Base-by-base conservation (phyloP, 2,329 filamentous ascomycete species). In the Xylariaceae sp. region DNA sequence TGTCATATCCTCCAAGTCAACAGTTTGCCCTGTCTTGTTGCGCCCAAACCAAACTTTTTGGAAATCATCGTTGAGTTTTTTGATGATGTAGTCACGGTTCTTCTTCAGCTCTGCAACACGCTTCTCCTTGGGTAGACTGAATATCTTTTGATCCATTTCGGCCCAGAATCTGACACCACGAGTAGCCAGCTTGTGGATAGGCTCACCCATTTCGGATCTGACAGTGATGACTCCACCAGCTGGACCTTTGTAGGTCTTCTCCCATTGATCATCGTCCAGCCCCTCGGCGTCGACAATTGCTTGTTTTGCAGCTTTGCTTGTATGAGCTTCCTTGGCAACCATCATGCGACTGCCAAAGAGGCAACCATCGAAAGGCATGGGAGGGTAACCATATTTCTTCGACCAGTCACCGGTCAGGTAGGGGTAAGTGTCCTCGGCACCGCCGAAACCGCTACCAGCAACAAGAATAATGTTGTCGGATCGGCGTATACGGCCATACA, bases 111-210 rank as follows among this genome's bases (percentile, higher is more conserved):
- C 90, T 2, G 87, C 80, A 18, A 96, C 77, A 39, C 90, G 86
- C 78, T 96, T 96, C 65, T 92, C 90, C 76, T 95, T 96, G 71
- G 96, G 91, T 43, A 99, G 76, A 66, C 84, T 87, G 77, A 99
- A 99, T 64, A 99, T 97, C 74, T 95, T 96, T 70, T 95, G 83
- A 66, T 99, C 94, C 90, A 99, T 96, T 74, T 99, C 95, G 44
- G 90, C 86, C 94, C 94, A 99, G 77, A 99, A 96, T 47, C 83
- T 77, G 42, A 99, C 91, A 80, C 94, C 94, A 51, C 95, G 87
- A 43, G 94, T 99, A 14, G 94, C 95, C 52, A 99, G 82, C 76
- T 99, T 99, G 77, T 99, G 94, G 55, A 99, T 99, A 6, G 94
- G 95, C 77, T 99, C 94, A 41, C 94, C 95, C 95, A 99, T 99